Evolutionary conservation across 208 protist species (phyloP).

Genomic region (Leishmania braziliensis): DNA sequence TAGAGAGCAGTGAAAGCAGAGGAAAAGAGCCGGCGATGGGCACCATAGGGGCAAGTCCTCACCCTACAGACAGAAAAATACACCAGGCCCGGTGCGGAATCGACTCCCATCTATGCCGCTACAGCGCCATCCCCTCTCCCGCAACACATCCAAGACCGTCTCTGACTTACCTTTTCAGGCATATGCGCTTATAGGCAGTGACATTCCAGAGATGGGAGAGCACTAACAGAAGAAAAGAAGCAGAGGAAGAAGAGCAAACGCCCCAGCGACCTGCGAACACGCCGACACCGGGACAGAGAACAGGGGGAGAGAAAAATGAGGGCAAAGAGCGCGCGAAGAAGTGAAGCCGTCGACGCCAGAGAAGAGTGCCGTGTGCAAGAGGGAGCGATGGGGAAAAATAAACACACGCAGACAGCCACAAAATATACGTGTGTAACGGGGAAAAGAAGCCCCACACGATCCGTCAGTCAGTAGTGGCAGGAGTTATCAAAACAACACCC

Average conservation of each 20-base stretch:
- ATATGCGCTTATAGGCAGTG: neutral
- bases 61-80: neutral
- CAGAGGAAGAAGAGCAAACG: neutral
- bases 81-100: neutral
- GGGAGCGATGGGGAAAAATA: neutral
- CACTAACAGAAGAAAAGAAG: neutral
- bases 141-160: neutral
- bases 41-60: neutral
- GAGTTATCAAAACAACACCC: neutral
- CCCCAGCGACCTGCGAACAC: neutral
- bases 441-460: neutral
- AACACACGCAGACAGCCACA: neutral
- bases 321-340: neutral
- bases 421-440: neutral
- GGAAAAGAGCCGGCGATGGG: neutral
- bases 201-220: neutral
- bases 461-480: neutral
- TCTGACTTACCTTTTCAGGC: no score
- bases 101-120: neutral
- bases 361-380: no score
- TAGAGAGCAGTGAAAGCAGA: neutral
- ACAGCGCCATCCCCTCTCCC: neutral
- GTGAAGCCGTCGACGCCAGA: neutral
- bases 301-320: neutral
- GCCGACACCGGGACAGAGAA: neutral